Evolutionary conservation across 2,329 filamentous ascomycete genomes (phyloP).

Genomic region (Paecilomyces sp.): DNA sequence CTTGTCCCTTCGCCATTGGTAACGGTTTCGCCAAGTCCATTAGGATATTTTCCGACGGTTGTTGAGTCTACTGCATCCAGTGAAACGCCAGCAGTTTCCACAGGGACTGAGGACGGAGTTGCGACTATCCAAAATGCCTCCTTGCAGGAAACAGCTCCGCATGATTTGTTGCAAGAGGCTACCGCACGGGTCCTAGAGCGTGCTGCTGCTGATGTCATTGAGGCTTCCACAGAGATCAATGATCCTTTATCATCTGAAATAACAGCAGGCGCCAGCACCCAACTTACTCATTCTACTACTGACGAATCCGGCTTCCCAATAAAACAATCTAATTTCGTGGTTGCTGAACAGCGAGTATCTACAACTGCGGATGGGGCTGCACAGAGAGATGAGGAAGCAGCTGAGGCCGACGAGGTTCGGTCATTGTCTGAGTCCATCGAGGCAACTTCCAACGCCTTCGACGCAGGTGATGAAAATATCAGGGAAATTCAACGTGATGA

Average conservation of each 20-base stretch:
- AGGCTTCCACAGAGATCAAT: background rate
- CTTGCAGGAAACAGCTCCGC: background rate
- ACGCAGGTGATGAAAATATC: background rate
- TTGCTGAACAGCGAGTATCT: background rate
- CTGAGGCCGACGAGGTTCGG: background rate
- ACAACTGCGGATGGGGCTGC: background rate
- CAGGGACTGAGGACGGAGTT: background rate
- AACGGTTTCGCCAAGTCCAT: conserved; percentile 14
- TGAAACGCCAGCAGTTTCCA: background rate
- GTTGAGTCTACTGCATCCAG: conserved; percentile 5
- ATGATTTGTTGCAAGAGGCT: background rate
- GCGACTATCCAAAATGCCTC: background rate
- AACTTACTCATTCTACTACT: background rate
- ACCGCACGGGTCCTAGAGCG: background rate
- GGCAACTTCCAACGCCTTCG: background rate
- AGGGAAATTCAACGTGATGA: background rate
- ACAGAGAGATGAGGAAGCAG: background rate
- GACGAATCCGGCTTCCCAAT: background rate
- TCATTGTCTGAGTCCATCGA: background rate
- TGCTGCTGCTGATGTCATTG: background rate
- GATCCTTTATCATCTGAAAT: background rate
- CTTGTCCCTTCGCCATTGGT: conserved; percentile 33
- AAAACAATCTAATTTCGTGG: background rate
- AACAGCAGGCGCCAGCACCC: background rate
- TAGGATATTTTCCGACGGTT: conserved; percentile 25